phyloP scores from a whole-genome alignment of 2,329 filamentous ascomycete genomes.

The Fusarium pilosicola region DNA sequence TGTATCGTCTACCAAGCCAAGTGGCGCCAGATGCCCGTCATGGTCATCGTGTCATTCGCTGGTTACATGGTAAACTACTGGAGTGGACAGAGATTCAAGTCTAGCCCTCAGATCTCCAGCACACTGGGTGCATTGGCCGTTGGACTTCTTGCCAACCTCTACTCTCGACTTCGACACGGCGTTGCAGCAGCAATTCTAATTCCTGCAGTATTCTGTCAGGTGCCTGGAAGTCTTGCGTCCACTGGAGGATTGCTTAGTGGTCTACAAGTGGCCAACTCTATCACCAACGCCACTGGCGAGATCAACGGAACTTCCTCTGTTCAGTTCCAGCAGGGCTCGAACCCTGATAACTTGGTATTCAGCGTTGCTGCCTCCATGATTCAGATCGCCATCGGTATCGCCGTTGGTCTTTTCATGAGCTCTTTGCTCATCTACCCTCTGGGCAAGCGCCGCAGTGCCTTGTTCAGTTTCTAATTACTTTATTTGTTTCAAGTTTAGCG shows the following conservation, averaged over 20 bases:
- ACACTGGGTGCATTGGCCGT: slow-evolving; percentile 81
- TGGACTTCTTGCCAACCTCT: slow-evolving; percentile 80
- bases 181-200: slow-evolving; percentile 59
- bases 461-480: slow-evolving; percentile 57
- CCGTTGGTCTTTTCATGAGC: slow-evolving; percentile 61
- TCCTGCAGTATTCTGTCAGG: slow-evolving; percentile 60
- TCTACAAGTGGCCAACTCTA: slow-evolving; percentile 54
- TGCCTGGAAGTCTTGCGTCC: slow-evolving; percentile 59
- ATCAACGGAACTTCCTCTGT: slow-evolving; percentile 51
- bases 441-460: slow-evolving; percentile 59
- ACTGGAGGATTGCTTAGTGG: slow-evolving; percentile 59
- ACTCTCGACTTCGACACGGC: slow-evolving; percentile 69
- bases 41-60: slow-evolving; percentile 76
- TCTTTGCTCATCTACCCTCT: slow-evolving; percentile 60
- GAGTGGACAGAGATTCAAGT: slow-evolving; percentile 70
- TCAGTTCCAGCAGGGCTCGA: slow-evolving; percentile 28
- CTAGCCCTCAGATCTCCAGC: slow-evolving; percentile 79
- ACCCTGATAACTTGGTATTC: slow-evolving; percentile 53
- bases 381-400: slow-evolving; percentile 63
- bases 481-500: slow-evolving; percentile 3
- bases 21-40: slow-evolving; percentile 81
- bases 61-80: slow-evolving; percentile 84
- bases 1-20: slow-evolving; percentile 83
- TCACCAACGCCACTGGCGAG: slow-evolving; percentile 51
- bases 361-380: slow-evolving; percentile 62